Base-by-base conservation (phyloP, 805 yeast genomes). In the Komagataella populi region DNA sequence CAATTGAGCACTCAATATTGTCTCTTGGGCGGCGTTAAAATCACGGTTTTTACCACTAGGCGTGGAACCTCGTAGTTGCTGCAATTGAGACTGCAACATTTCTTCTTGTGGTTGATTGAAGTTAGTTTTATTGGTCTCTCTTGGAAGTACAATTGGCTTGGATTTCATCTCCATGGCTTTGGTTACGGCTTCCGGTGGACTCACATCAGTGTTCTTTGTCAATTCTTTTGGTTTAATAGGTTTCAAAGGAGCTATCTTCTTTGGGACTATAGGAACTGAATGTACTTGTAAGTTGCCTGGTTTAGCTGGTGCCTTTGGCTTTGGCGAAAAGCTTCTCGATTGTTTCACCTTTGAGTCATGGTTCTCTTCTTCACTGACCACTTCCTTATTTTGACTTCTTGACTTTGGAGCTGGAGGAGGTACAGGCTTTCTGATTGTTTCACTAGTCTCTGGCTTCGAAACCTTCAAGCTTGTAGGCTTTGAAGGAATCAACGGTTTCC, bases 171-270 rank as follows among this genome's bases (percentile, higher is more conserved):
- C 51, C 10, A 56, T 55, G 3, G 57, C 50, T 46, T 51, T 57
- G 24, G 51, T 51, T 39, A 65, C 52, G 1, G 68, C 69, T 48
- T 65, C 70, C 3, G 69, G 64, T 10, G 53, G 52, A 20, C 55
- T 54, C 2, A 59, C 51, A 23, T 53, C 50, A 20, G 53, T 53
- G 48, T 53, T 58, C 6, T 53, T 57, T 2, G 51, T 48, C 3
- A 60, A 55, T 14, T 54, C 57, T 6, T 60, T 48, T 3, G 60
- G 54, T 48, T 55, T 59, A 16, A 23, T 16, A 4, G 45, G 47
- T 2, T 51, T 48, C 23, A 50, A 50, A 39, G 53, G 18, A 12
- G 39, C 44, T 16, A 17, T n/a, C 8, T 23, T n/a, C 8, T 23
- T 23, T 17, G 22, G 12, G 7, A 10, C 22, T 10, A 39, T 43